Conservation (phyloP, 2,329 filamentous ascomycete genomes). For the Colletotrichum sp. region DNA sequence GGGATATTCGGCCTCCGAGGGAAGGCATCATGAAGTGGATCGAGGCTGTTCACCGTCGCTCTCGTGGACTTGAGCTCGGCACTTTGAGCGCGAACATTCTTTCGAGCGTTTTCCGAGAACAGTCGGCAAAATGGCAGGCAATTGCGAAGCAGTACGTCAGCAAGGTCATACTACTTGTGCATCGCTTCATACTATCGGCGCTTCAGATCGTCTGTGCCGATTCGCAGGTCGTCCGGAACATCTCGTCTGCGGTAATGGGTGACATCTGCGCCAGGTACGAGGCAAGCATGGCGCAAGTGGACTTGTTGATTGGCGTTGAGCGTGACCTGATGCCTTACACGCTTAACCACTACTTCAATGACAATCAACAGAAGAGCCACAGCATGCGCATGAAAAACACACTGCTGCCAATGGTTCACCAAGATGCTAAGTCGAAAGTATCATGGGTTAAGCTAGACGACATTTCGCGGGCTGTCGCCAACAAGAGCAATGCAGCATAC, state of each 20-base stretch:
- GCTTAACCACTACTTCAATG: not conserved
- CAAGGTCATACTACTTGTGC: not conserved
- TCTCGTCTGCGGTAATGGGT: not conserved
- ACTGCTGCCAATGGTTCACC: fast-evolving
- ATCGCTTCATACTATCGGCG: not conserved
- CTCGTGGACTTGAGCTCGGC: not conserved
- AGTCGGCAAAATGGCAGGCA: not conserved
- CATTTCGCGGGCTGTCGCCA: not conserved
- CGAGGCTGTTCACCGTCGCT: not conserved
- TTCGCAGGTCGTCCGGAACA: not conserved
- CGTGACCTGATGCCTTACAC: not conserved
- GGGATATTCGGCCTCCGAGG: not conserved
- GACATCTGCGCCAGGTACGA: not conserved
- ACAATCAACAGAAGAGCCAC: not conserved
- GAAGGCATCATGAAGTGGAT: conserved; percentile 5
- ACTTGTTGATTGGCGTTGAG: not conserved
- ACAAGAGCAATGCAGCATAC: not conserved
- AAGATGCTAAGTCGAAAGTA: fast-evolving
- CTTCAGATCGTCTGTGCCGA: not conserved
- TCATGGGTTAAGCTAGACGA: fast-evolving
- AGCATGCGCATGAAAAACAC: not conserved
- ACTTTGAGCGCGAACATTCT: not conserved
- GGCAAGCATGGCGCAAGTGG: not conserved
- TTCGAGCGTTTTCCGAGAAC: not conserved
- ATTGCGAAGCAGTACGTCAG: not conserved